Evolutionary conservation across 208 protist genomes (phyloP).

Genomic region (Trypanosoma lewisi): DNA sequence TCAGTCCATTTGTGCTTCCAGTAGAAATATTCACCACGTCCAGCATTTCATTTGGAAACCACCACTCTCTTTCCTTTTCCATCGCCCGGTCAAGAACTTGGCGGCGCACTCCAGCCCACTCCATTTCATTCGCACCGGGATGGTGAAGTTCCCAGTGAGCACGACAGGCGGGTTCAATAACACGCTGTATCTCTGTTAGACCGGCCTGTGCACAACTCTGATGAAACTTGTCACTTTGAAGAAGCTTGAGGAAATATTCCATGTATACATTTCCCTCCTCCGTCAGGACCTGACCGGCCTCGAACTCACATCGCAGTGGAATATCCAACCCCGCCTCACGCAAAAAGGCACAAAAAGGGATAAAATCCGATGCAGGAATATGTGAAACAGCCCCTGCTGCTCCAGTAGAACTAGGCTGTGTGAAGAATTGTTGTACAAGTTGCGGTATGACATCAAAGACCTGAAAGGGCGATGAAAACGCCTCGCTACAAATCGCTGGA

Average conservation of each 20-base stretch:
- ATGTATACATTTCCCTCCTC: constrained; percentile 51
- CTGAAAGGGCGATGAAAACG: constrained; percentile 50
- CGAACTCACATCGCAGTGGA: constrained; percentile 73
- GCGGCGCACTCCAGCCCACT: constrained; percentile 75
- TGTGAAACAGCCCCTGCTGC: constrained; percentile 9
- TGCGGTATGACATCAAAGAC: constrained; percentile 74
- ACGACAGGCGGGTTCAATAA: constrained; percentile 47
- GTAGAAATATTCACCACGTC: constrained; percentile 50
- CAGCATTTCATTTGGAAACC: constrained; percentile 74
- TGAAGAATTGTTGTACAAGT: constrained; percentile 67
- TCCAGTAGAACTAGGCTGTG: too few species aligned
- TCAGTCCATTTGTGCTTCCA: constrained; percentile 28
- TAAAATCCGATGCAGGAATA: constrained; percentile 41
- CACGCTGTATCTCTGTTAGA: constrained; percentile 54
- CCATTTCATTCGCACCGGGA: constrained; percentile 64
- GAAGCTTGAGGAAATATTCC: constrained; percentile 34
- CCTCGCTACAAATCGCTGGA: constrained; percentile 47
- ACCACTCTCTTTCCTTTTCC: constrained; percentile 76
- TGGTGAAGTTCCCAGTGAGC: constrained; percentile 79
- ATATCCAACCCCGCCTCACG: constrained; percentile 73
- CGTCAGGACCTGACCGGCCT: constrained; percentile 67
- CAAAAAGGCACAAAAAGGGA: constrained; percentile 68
- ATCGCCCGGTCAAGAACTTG: constrained; percentile 59
- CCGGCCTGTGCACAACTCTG: constrained; percentile 44
- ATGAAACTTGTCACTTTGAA: constrained; percentile 48